Conservation (phyloP, 2,329 filamentous ascomycete genomes). For the Alternaria hordeiaustralica region DNA sequence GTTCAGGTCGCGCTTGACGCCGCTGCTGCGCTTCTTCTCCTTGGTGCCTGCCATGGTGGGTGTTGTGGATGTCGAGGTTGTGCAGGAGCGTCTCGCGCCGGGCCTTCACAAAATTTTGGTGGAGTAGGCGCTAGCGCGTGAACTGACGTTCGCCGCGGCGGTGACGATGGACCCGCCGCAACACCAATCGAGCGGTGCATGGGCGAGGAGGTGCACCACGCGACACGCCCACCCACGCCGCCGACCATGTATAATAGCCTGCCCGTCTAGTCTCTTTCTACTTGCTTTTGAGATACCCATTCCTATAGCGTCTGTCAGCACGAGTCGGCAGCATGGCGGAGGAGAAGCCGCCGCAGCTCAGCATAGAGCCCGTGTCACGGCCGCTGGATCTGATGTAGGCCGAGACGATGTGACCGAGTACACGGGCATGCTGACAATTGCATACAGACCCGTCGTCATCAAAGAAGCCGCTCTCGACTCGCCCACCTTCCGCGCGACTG, state of each 20-base stretch:
- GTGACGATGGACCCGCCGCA: constrained; percentile 24
- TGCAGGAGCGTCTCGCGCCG: constrained; percentile 7
- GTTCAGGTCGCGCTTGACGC: constrained; percentile 32
- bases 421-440: constrained; percentile 11
- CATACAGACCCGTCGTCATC: constrained; percentile 74
- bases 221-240: constrained; percentile 11
- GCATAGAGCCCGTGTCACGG: constrained; percentile 48
- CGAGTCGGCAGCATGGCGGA: constrained; percentile 42
- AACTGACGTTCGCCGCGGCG: constrained; percentile 29
- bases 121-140: constrained; percentile 26
- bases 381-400: constrained; percentile 53
- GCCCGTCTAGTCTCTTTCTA: constrained; percentile 21
- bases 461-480: constrained; percentile 97
- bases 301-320: neutral
- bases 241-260: constrained; percentile 27
- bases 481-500: constrained; percentile 88
- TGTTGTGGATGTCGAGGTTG: neutral
- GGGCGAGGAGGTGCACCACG: constrained; percentile 13
- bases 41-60: constrained; percentile 33
- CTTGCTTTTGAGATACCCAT: constrained; percentile 9
- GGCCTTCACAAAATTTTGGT: constrained; percentile 32
- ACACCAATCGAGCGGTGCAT: constrained; percentile 13
- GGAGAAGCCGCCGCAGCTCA: constrained; percentile 37
- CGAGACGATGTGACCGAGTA: neutral
- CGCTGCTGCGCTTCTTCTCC: constrained; percentile 31